Evolutionary conservation across 371 early-diverging fungal species (phyloP).

Genomic region (Haplosporangium sp.): DNA sequence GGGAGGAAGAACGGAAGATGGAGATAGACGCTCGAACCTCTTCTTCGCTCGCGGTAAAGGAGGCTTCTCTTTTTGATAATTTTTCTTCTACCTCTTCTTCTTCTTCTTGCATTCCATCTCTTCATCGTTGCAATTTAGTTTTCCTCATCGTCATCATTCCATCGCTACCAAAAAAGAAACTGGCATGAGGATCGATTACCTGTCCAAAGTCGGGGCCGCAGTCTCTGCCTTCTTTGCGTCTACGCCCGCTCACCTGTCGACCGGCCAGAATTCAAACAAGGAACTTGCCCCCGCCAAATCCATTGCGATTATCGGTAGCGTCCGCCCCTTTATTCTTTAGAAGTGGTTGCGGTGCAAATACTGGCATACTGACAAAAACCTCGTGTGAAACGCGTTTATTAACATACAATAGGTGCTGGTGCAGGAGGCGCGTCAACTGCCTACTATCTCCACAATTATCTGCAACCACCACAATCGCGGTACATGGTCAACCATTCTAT

Average conservation of each 20-base stretch:
- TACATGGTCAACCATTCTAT: conserved; percentile 43
- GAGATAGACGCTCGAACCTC: neutral
- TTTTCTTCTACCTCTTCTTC: neutral
- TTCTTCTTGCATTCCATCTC: neutral
- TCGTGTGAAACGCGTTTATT: neutral
- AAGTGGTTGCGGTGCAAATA: neutral
- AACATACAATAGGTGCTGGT: conserved; percentile 64
- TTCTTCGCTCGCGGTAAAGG: neutral
- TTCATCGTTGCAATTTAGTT: neutral
- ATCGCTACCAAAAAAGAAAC: neutral
- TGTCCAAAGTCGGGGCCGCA: conserved; percentile 42
- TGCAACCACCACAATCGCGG: conserved; percentile 44
- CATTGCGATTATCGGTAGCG: conserved; percentile 60
- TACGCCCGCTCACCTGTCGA: conserved; percentile 15
- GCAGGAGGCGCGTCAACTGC: conserved; percentile 73
- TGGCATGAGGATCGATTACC: conserved; percentile 42
- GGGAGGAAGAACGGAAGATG: no score
- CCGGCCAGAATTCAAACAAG: conserved; percentile 1
- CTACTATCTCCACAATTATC: conserved; percentile 62
- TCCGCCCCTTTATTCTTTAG: neutral
- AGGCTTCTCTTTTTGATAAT: neutral
- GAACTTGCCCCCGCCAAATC: conserved; percentile 40
- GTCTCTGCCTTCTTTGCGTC: conserved; percentile 40
- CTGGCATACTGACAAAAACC: neutral
- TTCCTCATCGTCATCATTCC: neutral